Percentiles rank a stretch among this genome's conserved stretches.
Conservation (phyloP, 1,284 basidiomycete species). For the Agaricales sp. region DNA sequence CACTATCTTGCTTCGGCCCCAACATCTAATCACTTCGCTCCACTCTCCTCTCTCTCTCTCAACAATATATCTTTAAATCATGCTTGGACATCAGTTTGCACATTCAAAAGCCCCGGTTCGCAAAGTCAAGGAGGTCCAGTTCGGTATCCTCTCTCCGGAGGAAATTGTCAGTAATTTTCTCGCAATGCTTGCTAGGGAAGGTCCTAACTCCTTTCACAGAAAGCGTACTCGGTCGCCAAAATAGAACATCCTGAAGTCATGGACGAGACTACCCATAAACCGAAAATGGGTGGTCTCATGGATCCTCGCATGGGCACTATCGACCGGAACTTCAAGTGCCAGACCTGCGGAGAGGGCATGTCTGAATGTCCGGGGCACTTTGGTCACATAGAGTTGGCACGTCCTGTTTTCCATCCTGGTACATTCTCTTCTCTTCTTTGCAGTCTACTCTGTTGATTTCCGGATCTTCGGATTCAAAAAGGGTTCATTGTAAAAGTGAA, state of each 20-base stretch:
- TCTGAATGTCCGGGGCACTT: constrained; percentile 98
- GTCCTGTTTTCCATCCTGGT: constrained; percentile 97
- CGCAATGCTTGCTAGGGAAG: constrained; percentile 10
- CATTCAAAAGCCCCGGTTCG: constrained; percentile 89
- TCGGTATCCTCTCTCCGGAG: constrained; percentile 98
- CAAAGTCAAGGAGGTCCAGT: constrained; percentile 96
- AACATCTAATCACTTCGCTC: constrained; percentile 12
- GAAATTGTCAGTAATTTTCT: constrained; percentile 74
- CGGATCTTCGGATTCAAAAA: constrained; percentile 19
- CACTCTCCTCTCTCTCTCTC: constrained; percentile 3
- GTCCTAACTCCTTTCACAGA: constrained; percentile 38
- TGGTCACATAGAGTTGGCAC: constrained; percentile 94
- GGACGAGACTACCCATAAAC: constrained; percentile 86
- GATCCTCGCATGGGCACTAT: constrained; percentile 98
- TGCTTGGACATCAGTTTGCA: constrained; percentile 82
- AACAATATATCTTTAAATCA: constrained; percentile 20
- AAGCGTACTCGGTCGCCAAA: constrained; percentile 97
- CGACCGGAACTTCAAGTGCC: constrained; percentile 99
- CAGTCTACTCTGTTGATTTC: not conserved
- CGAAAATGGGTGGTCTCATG: constrained; percentile 90
- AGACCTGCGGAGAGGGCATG: constrained; percentile 99
- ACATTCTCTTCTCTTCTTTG: constrained; percentile 19
- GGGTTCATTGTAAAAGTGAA: constrained; percentile 99
- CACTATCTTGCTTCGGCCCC: not conserved
- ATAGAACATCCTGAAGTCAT: constrained; percentile 98